These are phyloP conservation scores for Nigrospora oryzae DNA, from an alignment of 2,329 filamentous ascomycete genomes.

Conservation along the genomic window DNA sequence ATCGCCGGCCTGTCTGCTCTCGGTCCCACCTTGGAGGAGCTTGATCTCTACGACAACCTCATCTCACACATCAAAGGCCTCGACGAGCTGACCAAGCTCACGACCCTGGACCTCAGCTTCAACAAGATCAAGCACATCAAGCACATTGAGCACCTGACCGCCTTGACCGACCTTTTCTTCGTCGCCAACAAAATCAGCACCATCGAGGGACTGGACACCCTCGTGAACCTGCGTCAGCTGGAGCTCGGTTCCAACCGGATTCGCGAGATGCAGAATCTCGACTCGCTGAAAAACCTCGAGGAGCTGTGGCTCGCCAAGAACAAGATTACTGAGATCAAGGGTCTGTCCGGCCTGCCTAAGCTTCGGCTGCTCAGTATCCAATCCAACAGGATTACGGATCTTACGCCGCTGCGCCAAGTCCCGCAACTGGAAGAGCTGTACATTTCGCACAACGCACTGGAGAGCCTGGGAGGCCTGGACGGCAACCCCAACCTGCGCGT, in stretches of 20 bases:
- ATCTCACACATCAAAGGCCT: conserved; percentile 81
- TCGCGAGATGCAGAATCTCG: conserved; percentile 78
- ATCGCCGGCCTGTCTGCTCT: conserved; percentile 67
- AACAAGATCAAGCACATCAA: conserved; percentile 99
- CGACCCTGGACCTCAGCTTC: conserved; percentile 83
- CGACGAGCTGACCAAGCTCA: conserved; percentile 68
- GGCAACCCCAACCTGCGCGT: conserved; percentile 60
- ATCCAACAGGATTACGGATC: conserved; percentile 78
- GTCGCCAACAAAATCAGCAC: conserved; percentile 88
- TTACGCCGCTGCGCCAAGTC: conserved; percentile 67
- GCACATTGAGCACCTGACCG: conserved; percentile 66
- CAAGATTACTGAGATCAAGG: conserved; percentile 79
- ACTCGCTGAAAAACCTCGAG: conserved; percentile 67
- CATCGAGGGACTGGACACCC: conserved; percentile 75
- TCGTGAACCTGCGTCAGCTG: conserved; percentile 70
- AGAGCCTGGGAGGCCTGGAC: conserved; percentile 65
- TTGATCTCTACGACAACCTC: conserved; percentile 95
- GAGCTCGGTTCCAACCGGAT: conserved; percentile 92
- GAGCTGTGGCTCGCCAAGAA: conserved; percentile 95
- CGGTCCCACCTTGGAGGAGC: conserved; percentile 62
- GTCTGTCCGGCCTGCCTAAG: conserved; percentile 66
- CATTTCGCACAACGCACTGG: conserved; percentile 88
- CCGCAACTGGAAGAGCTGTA: conserved; percentile 84
- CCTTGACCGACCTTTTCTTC: conserved; percentile 79
- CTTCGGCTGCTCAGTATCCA: conserved; percentile 89